Conservation (phyloP, 2,329 filamentous ascomycete genomes). For the Thielaviopsis ethacetica region DNA sequence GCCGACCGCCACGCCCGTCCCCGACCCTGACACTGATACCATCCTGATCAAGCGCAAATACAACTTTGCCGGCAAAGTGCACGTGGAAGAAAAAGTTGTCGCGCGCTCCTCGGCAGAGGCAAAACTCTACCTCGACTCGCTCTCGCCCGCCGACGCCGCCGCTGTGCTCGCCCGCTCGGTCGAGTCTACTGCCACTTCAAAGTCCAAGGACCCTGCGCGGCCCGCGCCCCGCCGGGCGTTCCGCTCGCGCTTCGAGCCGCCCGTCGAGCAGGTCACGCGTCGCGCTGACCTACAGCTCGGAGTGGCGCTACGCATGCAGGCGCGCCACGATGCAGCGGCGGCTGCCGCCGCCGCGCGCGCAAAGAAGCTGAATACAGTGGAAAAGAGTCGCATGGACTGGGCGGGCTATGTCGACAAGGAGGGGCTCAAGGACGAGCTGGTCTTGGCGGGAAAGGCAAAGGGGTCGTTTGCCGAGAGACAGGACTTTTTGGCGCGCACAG, state of each 20-base stretch:
- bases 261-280: constrained; percentile 25
- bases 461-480: constrained; percentile 44
- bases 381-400: constrained; percentile 61
- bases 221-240: constrained; percentile 37
- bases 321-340: constrained; percentile 33
- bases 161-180: constrained; percentile 5
- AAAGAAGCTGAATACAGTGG: constrained; percentile 53
- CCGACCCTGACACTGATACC: constrained; percentile 19
- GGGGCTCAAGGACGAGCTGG: constrained; percentile 52
- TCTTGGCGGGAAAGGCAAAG: constrained; percentile 48
- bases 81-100: constrained; percentile 56
- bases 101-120: constrained; percentile 49
- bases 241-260: constrained; percentile 46
- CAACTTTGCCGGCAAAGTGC: constrained; percentile 57
- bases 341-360: background rate
- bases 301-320: constrained; percentile 30
- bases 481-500: constrained; percentile 49
- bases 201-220: constrained; percentile 15
- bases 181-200: background rate
- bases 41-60: constrained; percentile 56
- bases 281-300: constrained; percentile 44
- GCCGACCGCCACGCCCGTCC: constrained; percentile 5
- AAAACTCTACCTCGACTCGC: constrained; percentile 38
- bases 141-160: constrained; percentile 13
- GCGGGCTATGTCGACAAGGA: constrained; percentile 55